Percentiles rank a stretch among this genome's conserved stretches.
Conservation (phyloP, 257 asterid genomes). For the Solanum etuberosum region DNA sequence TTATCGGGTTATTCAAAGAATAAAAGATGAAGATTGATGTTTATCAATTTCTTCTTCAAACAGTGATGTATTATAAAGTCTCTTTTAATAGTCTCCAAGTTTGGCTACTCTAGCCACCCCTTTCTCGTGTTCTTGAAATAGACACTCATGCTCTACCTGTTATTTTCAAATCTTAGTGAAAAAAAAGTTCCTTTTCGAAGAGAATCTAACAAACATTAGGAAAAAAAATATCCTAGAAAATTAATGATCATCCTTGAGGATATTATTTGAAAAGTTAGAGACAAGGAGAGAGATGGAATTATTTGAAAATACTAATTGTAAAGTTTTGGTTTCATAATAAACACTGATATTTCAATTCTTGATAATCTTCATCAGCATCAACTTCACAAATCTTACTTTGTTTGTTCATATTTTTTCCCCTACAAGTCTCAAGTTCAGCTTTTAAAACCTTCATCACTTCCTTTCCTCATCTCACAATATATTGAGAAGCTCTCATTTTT, state of each 20-base stretch:
- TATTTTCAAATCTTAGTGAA: background rate
- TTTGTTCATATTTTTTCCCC: background rate
- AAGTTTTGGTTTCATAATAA: background rate
- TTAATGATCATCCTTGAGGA: background rate
- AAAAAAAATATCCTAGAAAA: background rate
- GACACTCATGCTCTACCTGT: background rate
- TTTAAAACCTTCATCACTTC: background rate
- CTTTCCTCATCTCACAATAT: background rate
- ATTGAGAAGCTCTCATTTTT: background rate
- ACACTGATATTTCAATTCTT: background rate
- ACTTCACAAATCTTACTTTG: background rate
- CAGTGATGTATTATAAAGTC: background rate
- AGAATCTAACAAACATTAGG: background rate
- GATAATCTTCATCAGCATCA: background rate
- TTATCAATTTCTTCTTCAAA: background rate
- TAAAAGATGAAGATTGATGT: background rate
- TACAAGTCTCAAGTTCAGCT: background rate
- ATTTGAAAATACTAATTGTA: background rate
- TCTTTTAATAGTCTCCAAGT: background rate
- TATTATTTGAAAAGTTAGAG: background rate
- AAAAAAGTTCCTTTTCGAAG: background rate
- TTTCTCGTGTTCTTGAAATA: background rate
- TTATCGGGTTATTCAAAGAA: background rate
- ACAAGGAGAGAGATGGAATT: background rate
- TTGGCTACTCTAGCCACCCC: background rate